Evolutionary conservation across 768 basidiomycete genomes (phyloP), one percentile per base, ranked within the genome.

Genomic region (Amyloporia xantha): DNA sequence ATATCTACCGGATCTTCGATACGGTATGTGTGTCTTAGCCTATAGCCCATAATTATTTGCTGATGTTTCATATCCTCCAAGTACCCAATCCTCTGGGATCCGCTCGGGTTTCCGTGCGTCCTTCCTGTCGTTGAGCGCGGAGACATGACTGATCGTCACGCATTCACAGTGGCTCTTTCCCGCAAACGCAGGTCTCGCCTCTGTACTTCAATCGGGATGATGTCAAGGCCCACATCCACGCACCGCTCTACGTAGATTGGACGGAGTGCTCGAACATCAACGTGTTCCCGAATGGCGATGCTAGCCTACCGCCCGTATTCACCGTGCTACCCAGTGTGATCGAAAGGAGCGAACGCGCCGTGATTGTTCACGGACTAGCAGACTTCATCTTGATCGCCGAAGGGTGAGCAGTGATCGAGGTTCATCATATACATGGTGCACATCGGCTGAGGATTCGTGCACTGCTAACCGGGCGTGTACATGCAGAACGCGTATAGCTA

Each of bases 1-100:
- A 89, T 54, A 72, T 86, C 5, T 90, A 89, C 60, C 76, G 82
- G 19, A 84, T 89, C 47, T 84, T 86, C 64, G 85, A 87, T 58
- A 84, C 78, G 17, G 74, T 66, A 44, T 51, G 74, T 58, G 4
- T 28, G 37, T 7, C 12, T 20, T 30, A n/a, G n/a, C n/a, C n/a
- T n/a, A n/a, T n/a, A n/a, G n/a, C n/a, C n/a, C n/a, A n/a, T n/a
- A n/a, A 11, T 27, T 12, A n/a, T n/a, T n/a, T n/a, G n/a, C n/a
- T n/a, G n/a, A n/a, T 0, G 4, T n/a, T 23, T n/a, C n/a, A n/a
- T n/a, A n/a, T n/a, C n/a, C n/a, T n/a, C n/a, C 10, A 38, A 71
- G 54, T 86, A 69, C 64, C 86, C 85, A 0, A 71, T 84, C 36
- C 67, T 83, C 11, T 88, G 84, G 86, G 86, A 88, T 52, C 84